phyloP scores from a whole-genome alignment of 2,329 filamentous ascomycete genomes.

The Onygenales sp. region DNA sequence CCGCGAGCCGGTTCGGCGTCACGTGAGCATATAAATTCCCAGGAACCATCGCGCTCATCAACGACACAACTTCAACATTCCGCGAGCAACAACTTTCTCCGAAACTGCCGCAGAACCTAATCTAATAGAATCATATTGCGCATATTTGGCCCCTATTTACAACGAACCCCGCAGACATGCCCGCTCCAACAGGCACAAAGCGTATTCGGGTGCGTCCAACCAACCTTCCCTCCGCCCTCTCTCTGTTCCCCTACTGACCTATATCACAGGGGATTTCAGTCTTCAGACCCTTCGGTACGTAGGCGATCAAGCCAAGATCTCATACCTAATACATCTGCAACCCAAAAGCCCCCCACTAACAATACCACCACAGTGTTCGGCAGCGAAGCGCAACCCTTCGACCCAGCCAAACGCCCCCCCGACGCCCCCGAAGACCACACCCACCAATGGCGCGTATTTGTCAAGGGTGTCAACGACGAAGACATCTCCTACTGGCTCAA shows the following conservation, averaged over 20 bases:
- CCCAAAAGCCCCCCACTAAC: slow-evolving; percentile 52
- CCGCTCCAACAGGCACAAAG: slow-evolving; percentile 45
- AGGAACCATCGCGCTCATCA: background rate
- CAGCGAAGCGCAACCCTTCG: slow-evolving; percentile 69
- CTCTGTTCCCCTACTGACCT: slow-evolving; percentile 13
- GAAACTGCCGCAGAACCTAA: background rate
- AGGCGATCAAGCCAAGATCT: background rate
- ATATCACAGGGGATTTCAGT: slow-evolving; percentile 33
- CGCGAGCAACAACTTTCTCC: background rate
- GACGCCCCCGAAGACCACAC: slow-evolving; percentile 83
- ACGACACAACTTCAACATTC: background rate
- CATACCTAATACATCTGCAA: slow-evolving; percentile 22
- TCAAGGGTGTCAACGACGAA: slow-evolving; percentile 78
- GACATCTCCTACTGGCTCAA: slow-evolving; percentile 94
- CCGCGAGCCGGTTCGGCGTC: no score
- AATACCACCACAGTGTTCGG: slow-evolving; percentile 55
- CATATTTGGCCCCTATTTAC: background rate
- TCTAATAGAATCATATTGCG: background rate
- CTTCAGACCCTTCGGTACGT: slow-evolving; percentile 38
- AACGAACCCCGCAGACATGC: slow-evolving; percentile 30
- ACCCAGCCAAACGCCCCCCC: slow-evolving; percentile 64
- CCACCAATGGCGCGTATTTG: slow-evolving; percentile 92
- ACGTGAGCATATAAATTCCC: no score
- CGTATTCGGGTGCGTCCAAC: slow-evolving; percentile 38
- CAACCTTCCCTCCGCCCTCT: background rate